Conservation (phyloP, 2,329 filamentous ascomycete species). For the Aspergillus sp. region DNA sequence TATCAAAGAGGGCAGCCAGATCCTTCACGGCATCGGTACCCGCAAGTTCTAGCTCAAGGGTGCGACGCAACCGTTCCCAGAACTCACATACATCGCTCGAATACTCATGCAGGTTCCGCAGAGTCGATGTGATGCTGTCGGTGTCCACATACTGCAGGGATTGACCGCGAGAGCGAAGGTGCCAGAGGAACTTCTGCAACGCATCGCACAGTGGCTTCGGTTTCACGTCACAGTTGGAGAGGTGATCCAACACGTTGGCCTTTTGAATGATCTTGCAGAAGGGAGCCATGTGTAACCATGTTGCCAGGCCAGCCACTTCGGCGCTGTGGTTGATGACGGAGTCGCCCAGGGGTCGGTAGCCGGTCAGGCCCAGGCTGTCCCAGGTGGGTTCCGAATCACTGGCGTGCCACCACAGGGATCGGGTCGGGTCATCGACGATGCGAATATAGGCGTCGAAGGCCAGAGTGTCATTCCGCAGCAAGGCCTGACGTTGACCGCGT, state of each 20-base stretch:
- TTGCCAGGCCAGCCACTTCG: constrained; percentile 55
- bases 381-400: constrained; percentile 53
- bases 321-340: constrained; percentile 46
- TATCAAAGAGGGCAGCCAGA: constrained; percentile 50
- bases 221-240: constrained; percentile 44
- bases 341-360: constrained; percentile 53
- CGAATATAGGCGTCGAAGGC: constrained; percentile 63
- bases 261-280: constrained; percentile 57
- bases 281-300: constrained; percentile 59
- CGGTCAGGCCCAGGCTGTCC: constrained; percentile 58
- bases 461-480: constrained; percentile 61
- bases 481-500: constrained; percentile 56
- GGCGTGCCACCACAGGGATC: constrained; percentile 60
- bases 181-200: constrained; percentile 53
- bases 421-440: constrained; percentile 59
- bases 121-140: constrained; percentile 39
- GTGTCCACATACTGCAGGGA: constrained; percentile 41
- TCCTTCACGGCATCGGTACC: constrained; percentile 42
- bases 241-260: constrained; percentile 47
- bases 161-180: constrained; percentile 46
- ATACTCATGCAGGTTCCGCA: constrained; percentile 43
- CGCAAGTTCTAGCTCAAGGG: constrained; percentile 52
- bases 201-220: constrained; percentile 53
- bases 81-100: constrained; percentile 55
- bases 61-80: constrained; percentile 54